Conservation (phyloP, 805 yeast species). For the Wickerhamiella brachini region DNA sequence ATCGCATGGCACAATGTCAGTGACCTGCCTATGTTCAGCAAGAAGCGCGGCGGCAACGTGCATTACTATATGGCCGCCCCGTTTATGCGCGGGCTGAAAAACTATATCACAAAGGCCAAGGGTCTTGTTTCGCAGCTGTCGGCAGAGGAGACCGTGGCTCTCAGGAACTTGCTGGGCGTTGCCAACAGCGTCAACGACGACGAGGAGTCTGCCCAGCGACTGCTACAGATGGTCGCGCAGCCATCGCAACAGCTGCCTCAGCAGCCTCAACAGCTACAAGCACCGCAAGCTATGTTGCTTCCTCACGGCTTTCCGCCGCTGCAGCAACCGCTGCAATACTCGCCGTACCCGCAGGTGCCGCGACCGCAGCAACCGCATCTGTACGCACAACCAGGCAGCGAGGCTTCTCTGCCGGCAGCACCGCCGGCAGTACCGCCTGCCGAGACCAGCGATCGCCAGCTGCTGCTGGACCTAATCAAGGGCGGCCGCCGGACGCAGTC, state of each 20-base stretch:
- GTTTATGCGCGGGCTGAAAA: slow-evolving; percentile 23
- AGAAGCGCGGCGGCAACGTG: slow-evolving; percentile 3
- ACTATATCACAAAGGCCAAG: slow-evolving; percentile 21
- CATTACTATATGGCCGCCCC: slow-evolving; percentile 27
- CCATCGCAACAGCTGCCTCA: neutral
- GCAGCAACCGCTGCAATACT: neutral
- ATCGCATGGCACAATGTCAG: slow-evolving; percentile 51
- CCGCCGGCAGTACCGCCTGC: neutral
- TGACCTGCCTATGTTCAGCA: slow-evolving; percentile 22
- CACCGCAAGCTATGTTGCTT: too few species aligned
- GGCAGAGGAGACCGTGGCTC: slow-evolving; percentile 19
- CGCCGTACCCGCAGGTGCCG: neutral
- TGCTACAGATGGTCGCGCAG: slow-evolving; percentile 9
- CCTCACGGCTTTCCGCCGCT: neutral
- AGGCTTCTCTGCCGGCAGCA: neutral
- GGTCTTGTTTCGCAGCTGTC: slow-evolving; percentile 20
- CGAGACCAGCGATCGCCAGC: slow-evolving; percentile 13
- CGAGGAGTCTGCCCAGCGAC: slow-evolving; percentile 11
- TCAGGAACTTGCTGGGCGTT: slow-evolving; percentile 22
- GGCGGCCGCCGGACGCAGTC: slow-evolving; percentile 9
- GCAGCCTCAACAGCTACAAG: neutral
- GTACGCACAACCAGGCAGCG: too few species aligned
- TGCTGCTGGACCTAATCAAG: slow-evolving; percentile 17
- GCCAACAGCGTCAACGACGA: slow-evolving; percentile 4
- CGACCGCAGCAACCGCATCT: neutral